Base-by-base conservation (phyloP, 2,329 filamentous ascomycete species). In the Colletotrichum sp. region DNA sequence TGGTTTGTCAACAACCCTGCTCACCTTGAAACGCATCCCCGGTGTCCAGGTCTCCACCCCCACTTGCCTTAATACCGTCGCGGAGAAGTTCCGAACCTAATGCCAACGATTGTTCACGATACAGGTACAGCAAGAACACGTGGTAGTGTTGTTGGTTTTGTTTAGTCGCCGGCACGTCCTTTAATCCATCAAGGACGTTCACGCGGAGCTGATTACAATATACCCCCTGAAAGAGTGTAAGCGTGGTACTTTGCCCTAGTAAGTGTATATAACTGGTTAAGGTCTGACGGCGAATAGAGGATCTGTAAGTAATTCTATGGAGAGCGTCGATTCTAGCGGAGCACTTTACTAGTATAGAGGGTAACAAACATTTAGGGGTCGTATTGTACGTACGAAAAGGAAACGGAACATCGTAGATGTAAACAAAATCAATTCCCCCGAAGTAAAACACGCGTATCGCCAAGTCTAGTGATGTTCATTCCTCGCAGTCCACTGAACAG, bases 51-150 rank as follows among this genome's bases (percentile, higher is more conserved):
- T 30, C 59, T 32, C 59, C 59, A 61, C 59, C 59, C 59, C 59
- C 59, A 61, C 59, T 61, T 61, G 59, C 59, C 59, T 61, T 8
- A 34, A 30, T 24, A 26, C 28, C 28, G 18, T 61, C 59, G 28
- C 59, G 59, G 59, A 61, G 59, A 61, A 61, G 59, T 61, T 61
- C 59, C 59, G 59, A 61, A n/a, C 15, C n/a, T 15, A 61, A 34
- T 61, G 28, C 18, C 28, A 61, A 61, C 59, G 59, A n/a, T 16
- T 21, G 7, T 13, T 59, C 21, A 28, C 13, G 24, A 28, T 59
- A 1, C 16, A 28, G 10, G 10, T 13, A 13, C 55, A 59, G n/a
- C 55, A 59, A 21, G 1, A 52, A 10, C 43, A 52, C 10, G 43
- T 52, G 18, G 43, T 21, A 21, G n/a, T 13, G 43, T 21, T 52